Evolutionary conservation across 331 rosid species (phyloP).

Genomic region (Malus hybrid): DNA sequence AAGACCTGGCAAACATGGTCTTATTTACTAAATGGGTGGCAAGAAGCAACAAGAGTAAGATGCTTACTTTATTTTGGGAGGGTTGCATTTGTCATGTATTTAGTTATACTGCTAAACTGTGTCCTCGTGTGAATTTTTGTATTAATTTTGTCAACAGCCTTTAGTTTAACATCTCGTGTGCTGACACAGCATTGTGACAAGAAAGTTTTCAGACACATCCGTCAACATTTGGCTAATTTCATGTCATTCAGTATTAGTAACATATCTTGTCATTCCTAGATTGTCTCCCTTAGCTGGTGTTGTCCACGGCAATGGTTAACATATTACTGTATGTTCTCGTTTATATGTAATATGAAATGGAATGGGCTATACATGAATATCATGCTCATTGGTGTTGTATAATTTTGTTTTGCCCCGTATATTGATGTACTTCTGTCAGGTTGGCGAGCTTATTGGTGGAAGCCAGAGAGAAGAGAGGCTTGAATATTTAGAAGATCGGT

Average conservation of each 20-base stretch:
- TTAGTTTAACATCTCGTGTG: neutral
- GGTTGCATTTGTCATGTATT: neutral
- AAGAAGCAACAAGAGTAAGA: neutral
- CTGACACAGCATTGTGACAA: neutral
- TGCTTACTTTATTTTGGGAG: neutral
- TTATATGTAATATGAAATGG: neutral
- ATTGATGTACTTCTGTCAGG: constrained; percentile 30
- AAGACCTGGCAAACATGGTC: no score
- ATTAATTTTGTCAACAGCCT: neutral
- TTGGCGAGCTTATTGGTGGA: constrained; percentile 98
- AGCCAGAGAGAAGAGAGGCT: constrained; percentile 98
- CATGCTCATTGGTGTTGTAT: neutral
- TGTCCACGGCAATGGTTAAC: neutral
- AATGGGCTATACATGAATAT: neutral
- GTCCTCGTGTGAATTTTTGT: neutral
- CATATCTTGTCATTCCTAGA: neutral
- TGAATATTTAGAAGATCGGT: constrained; percentile 68
- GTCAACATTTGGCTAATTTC: neutral
- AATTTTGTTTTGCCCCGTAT: neutral
- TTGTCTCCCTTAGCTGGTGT: neutral
- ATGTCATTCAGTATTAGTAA: neutral
- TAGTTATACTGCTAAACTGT: neutral
- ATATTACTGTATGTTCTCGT: neutral
- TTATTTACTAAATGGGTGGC: neutral
- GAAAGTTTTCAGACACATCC: no score